These are phyloP conservation scores for Anaeramoeba ignava DNA, from an alignment of 78 protist species.

Conservation along the genomic window DNA sequence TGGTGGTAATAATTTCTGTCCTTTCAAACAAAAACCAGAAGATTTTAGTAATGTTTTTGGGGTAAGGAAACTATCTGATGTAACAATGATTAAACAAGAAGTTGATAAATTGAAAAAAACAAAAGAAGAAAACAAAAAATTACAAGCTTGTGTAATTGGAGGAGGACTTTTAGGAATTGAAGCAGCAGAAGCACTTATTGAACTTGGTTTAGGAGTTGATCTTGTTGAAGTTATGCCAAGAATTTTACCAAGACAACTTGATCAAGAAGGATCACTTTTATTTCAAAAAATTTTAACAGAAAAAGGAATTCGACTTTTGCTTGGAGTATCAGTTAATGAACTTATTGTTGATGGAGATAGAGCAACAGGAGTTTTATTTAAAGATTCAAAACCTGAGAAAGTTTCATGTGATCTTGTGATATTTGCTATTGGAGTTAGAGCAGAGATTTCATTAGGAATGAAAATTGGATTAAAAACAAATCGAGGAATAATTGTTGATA, in stretches of 20 bases:
- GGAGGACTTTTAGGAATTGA: not conserved
- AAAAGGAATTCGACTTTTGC: not conserved
- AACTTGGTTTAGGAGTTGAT: not conserved
- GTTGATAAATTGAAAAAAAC: not conserved
- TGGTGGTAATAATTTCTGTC: not conserved
- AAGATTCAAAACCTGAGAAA: not conserved
- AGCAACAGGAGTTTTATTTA: not conserved
- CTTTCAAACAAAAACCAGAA: not conserved
- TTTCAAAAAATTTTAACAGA: not conserved
- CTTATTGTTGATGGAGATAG: not conserved
- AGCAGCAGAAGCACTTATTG: not conserved
- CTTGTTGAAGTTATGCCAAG: not conserved
- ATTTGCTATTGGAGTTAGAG: not conserved
- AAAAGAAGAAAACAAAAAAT: not conserved
- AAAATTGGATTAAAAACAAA: not conserved
- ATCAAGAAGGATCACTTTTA: not conserved
- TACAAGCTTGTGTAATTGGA: not conserved
- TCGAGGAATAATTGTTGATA: slow-evolving; percentile 3
- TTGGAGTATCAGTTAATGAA: not conserved
- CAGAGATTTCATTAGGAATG: not conserved
- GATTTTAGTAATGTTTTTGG: not conserved
- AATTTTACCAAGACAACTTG: not conserved
- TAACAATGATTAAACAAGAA: too few relatives aligned
- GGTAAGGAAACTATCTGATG: not conserved
- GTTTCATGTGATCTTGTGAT: not conserved